These are phyloP conservation scores for Primulina tabacum DNA, from an alignment of 257 asterid genomes.

Conservation along the genomic window DNA sequence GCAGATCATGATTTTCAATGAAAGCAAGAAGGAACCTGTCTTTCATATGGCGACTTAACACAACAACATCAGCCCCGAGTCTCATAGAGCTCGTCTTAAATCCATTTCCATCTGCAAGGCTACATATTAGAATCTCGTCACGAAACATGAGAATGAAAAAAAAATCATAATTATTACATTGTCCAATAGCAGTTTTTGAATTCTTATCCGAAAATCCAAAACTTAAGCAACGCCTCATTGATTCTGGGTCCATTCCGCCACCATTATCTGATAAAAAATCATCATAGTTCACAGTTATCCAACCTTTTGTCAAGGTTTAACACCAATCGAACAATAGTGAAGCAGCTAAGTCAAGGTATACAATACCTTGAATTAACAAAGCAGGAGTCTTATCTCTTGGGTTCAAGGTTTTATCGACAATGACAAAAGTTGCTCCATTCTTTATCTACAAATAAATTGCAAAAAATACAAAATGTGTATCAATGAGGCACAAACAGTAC, in stretches of 20 bases:
- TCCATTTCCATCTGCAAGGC: slow-evolving; percentile 89
- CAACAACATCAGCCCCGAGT: slow-evolving; percentile 89
- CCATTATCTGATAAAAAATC: slow-evolving; percentile 67
- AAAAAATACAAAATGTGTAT: slow-evolving; percentile 22
- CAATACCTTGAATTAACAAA: slow-evolving; percentile 73
- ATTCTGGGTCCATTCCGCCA: slow-evolving; percentile 88
- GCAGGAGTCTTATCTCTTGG: slow-evolving; percentile 76
- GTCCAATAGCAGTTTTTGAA: slow-evolving; percentile 67
- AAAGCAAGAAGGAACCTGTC: slow-evolving; percentile 41
- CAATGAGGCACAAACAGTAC: slow-evolving; percentile 8
- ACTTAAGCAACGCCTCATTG: slow-evolving; percentile 80
- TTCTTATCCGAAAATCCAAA: slow-evolving; percentile 94
- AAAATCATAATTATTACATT: slow-evolving; percentile 44
- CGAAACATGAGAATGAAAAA: slow-evolving; percentile 13
- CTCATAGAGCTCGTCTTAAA: slow-evolving; percentile 97
- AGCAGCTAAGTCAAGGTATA: not conserved
- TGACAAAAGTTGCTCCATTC: slow-evolving; percentile 71
- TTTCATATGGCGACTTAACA: slow-evolving; percentile 60
- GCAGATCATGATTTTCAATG: no score
- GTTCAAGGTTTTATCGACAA: slow-evolving; percentile 55
- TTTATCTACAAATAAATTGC: slow-evolving; percentile 48
- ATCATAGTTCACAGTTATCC: slow-evolving; percentile 23
- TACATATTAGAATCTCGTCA: slow-evolving; percentile 6
- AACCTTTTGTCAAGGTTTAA: no score
- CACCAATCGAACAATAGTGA: not conserved